These are phyloP conservation scores for Shiraia sp. DNA, from an alignment of 2,329 filamentous ascomycete genomes.

Conservation along the genomic window DNA sequence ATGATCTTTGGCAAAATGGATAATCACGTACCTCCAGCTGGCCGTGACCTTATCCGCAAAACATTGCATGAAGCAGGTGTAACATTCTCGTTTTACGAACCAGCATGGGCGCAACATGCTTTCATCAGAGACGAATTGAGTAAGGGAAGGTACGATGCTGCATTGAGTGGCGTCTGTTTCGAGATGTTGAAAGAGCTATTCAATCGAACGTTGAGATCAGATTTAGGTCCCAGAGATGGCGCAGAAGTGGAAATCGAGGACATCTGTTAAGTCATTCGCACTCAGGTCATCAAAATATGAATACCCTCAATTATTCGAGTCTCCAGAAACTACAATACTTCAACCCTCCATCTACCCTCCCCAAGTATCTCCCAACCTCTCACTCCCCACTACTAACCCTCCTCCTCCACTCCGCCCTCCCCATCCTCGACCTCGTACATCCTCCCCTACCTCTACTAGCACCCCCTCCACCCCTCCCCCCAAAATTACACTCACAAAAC, in stretches of 20 bases:
- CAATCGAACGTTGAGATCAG: conserved; percentile 73
- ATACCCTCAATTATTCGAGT: too few relatives aligned
- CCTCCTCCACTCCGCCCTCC: too few relatives aligned
- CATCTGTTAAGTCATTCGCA: conserved; percentile 58
- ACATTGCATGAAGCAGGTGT: conserved; percentile 77
- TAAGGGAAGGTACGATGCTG: conserved; percentile 92
- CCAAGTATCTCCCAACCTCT: too few relatives aligned
- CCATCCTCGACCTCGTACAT: too few relatives aligned
- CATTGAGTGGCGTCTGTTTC: conserved; percentile 84
- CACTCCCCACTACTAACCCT: too few relatives aligned
- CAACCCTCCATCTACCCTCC: too few relatives aligned
- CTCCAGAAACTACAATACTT: too few relatives aligned
- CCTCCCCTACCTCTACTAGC: too few relatives aligned
- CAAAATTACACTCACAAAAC: too few relatives aligned
- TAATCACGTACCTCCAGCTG: conserved; percentile 82
- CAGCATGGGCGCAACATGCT: conserved; percentile 83
- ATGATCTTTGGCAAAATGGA: conserved; percentile 94
- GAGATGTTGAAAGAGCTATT: conserved; percentile 89
- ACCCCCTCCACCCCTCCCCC: too few relatives aligned
- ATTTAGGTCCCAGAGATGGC: conserved; percentile 71
- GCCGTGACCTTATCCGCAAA: conserved; percentile 79
- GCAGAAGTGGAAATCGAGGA: conserved; percentile 68
- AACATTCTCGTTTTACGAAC: conserved; percentile 81
- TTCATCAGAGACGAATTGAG: conserved; percentile 64
- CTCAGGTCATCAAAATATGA: conserved; percentile 45